Conservation (phyloP, 768 basidiomycete species). For the Russula emetica region DNA sequence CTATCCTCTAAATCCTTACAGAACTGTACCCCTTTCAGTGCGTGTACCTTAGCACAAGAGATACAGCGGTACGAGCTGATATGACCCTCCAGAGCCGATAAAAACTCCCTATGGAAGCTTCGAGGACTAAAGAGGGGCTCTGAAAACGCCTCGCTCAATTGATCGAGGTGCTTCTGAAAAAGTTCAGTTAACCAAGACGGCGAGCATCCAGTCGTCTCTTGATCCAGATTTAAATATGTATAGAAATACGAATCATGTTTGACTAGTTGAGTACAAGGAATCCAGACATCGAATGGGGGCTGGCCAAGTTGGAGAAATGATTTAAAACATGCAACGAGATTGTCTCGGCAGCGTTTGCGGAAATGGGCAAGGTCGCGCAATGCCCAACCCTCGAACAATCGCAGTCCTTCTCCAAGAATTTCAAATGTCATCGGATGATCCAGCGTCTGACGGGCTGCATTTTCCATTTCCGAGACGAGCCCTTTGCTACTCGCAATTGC, state of each 20-base stretch:
- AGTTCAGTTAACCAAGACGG: neutral
- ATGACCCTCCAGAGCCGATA: neutral
- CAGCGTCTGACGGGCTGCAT: neutral
- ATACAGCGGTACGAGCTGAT: neutral
- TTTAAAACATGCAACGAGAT: neutral
- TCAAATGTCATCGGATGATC: neutral
- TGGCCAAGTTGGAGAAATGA: neutral
- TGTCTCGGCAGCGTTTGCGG: too few species aligned
- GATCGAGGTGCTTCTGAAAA: neutral
- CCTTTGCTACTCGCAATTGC: neutral
- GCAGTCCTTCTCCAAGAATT: neutral
- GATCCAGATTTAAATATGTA: too few species aligned
- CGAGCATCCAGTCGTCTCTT: neutral
- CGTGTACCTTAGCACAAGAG: neutral
- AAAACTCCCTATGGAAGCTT: neutral
- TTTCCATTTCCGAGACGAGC: neutral
- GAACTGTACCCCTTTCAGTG: neutral
- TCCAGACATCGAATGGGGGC: neutral
- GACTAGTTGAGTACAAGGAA: neutral
- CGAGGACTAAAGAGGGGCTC: neutral
- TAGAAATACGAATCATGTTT: too few species aligned
- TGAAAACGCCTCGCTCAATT: neutral
- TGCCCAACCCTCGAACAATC: neutral
- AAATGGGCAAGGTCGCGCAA: too few species aligned
- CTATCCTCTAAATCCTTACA: neutral